Base-by-base conservation (phyloP, 805 yeast species). In the Scheffersomyces spartinae region DNA sequence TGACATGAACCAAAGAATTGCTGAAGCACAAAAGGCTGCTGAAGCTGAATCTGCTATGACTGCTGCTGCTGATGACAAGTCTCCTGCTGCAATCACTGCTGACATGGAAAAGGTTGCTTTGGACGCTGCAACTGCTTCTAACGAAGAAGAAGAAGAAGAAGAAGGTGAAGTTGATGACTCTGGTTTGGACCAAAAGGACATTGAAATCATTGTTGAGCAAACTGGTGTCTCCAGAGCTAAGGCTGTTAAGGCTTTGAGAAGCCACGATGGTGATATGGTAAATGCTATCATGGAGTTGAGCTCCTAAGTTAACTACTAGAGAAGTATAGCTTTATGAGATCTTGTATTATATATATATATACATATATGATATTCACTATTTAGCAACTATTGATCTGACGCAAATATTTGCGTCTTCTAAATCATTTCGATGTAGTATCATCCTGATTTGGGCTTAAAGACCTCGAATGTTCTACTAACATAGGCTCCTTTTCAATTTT, bases 211-310 rank as follows among this genome's bases (percentile, higher is more conserved):
- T 47, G 68, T 79, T 52, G 91, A 84, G 54, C 98, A 88, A 68
- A 80, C 96, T 47, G 78, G 74, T 48, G 91, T 75, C 36, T 71
- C 95, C 29, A 77, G 85, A 66, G 74, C 72, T 45, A 82, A 83
- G 70, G 97, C 97, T 39, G 82, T 74, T 45, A 80, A 79, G 59
- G 94, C 96, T 44, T 71, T 91, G 58, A 79, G 69, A 56, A 77
- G 71, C 42, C 84, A 86, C 68, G 71, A 81, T 45, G 85, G 86
- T 58, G 97, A 91, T 58, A 76, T 91, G 62, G 96, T 91, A 53
- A 85, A 86, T 55, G 88, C 97, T 43, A 84, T 88, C 58, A 83
- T 88, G 94, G 74, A 80, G 39, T 67, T 79, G 56, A n/a, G n/a
- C n/a, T n/a, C n/a, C n/a, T n/a, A n/a, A n/a, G n/a, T n/a, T n/a